A percentile compares a stretch with the other conserved stretches of the same genome.
phyloP scores from a whole-genome alignment of 371 early-diverging fungal genomes.

The Rhizopus arrhizus region DNA sequence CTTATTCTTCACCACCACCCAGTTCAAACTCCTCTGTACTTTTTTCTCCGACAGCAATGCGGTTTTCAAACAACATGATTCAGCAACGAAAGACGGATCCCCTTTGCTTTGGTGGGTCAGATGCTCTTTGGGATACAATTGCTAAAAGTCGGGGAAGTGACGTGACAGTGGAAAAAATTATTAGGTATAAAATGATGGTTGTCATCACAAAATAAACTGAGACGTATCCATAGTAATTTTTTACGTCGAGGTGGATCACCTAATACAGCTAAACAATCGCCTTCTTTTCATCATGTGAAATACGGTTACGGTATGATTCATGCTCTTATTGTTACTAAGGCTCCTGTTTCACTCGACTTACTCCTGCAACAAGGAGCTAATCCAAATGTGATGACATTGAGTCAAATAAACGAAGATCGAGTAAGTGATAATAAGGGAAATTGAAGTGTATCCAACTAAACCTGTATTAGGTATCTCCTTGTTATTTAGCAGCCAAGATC shows the following conservation, averaged over 20 bases:
- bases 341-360: conserved; percentile 35
- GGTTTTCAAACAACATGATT: conserved; percentile 29
- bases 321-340: conserved; percentile 44
- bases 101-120: conserved; percentile 48
- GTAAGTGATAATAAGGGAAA: conserved; percentile 18
- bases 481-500: conserved; percentile 47
- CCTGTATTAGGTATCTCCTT: conserved; percentile 39
- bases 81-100: conserved; percentile 44
- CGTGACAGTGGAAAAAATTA: conserved; percentile 46
- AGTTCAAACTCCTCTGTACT: conserved; percentile 20
- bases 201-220: background rate
- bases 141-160: conserved; percentile 40
- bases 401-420: conserved; percentile 46
- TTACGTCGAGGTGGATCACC: conserved; percentile 51
- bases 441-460: background rate
- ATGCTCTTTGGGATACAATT: conserved; percentile 51
- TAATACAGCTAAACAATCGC: conserved; percentile 48
- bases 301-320: conserved; percentile 56
- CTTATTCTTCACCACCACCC: conserved; percentile 22
- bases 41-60: conserved; percentile 30
- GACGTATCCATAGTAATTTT: conserved; percentile 32
- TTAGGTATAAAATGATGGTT: conserved; percentile 27
- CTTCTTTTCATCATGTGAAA: conserved; percentile 32
- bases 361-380: conserved; percentile 52
- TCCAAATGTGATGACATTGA: conserved; percentile 38